Base-by-base conservation (phyloP, 257 asterid species). In the Sherardia arvensis region DNA sequence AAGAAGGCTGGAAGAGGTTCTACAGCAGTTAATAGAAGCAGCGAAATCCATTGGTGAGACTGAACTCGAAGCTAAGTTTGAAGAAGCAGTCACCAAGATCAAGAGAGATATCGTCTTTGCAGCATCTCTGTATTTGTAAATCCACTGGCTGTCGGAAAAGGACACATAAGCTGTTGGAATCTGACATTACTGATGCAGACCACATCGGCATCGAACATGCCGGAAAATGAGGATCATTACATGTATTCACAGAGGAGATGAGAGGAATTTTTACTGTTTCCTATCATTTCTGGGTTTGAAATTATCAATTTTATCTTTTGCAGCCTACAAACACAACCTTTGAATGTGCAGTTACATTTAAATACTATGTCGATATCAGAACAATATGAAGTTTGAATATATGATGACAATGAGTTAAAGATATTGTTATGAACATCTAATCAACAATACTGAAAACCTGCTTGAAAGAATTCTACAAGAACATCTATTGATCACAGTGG, bases 91-190 rank as follows among this genome's bases (percentile, higher is more conserved):
- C 38, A 57, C 80, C 77, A 89, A 77, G 84, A 92, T 92, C 81
- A 92, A 92, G 86, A 89, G 99, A 72, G 99, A 92, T 72, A 92
- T 92, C 14, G 99, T 92, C 70, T 92, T 89, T 81, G 99, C 99
- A 14, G 99, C 99, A 59, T 92, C 99, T 32, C 84, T 92, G 45
- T 92, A 92, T 76, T 56, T 92, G 65, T 92, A 87, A 79, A 34
- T 55, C 57, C 29, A 10, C 2, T 15, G 48, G 21, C n/a, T 10
- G 43, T 26, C 1, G 25, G n/a, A 34, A 18, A 61, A 54, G 15
- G 51, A 45, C 23, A 45, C 23, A 6, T 3, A 12, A 4, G 18
- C 22, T 7, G n/a, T 40, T 17, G 27, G 59, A 29, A 67, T 30
- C 48, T 21, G 11, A 49, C 27, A 3, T 51, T 12, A 26, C 38